Conservation (phyloP, 768 basidiomycete species). For the Panellus pusillus region DNA sequence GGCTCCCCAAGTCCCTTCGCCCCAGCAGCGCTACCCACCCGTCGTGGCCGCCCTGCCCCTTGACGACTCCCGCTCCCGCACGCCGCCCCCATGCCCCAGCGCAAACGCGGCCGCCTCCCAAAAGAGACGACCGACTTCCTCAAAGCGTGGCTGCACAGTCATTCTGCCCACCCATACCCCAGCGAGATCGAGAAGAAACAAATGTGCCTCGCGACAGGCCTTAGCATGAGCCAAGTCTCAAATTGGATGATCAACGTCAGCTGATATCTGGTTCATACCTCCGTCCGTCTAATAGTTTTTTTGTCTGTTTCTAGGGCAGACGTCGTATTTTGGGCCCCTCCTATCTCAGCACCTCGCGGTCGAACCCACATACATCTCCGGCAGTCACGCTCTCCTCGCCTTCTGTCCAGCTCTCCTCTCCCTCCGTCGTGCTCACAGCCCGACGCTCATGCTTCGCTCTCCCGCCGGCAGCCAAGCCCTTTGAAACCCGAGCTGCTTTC, state of each 20-base stretch:
- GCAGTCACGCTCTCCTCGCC: conserved; percentile 13
- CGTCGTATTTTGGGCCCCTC: conserved; percentile 76
- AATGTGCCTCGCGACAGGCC: conserved; percentile 79
- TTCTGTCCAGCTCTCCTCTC: conserved; percentile 7
- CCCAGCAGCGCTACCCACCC: conserved; percentile 13
- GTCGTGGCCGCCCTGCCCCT: conserved; percentile 24
- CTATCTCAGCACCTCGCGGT: conserved; percentile 22
- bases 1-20: not conserved
- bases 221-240: conserved; percentile 88
- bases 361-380: conserved; percentile 11
- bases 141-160: conserved; percentile 85
- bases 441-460: conserved; percentile 17
- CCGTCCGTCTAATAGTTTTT: conserved; percentile 11
- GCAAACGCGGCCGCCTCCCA: conserved; percentile 84
- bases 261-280: conserved; percentile 18
- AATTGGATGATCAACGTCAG: conserved; percentile 91
- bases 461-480: not conserved
- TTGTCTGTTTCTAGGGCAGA: conserved; percentile 54
- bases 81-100: conserved; percentile 58
- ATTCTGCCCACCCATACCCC: conserved; percentile 87
- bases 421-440: conserved; percentile 14
- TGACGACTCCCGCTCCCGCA: conserved; percentile 52
- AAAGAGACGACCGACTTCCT: conserved; percentile 90
- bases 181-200: conserved; percentile 91
- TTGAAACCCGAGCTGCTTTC: not conserved